Percentiles rank a stretch among this genome's conserved stretches.
Evolutionary conservation across 805 yeast species (phyloP).

Genomic region (Candida schatavii): DNA sequence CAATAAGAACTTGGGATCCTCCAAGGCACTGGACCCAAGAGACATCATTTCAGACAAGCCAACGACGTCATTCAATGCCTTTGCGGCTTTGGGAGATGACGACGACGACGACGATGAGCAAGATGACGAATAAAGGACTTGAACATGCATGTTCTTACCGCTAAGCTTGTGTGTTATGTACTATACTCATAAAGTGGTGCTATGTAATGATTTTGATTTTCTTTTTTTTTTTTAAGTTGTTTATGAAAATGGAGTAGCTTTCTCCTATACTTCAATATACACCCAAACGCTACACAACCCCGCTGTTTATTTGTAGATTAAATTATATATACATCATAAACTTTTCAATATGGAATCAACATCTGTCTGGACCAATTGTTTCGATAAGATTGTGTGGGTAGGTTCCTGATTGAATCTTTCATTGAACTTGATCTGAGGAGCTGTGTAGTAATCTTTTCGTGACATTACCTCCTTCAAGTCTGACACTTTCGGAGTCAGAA

Average conservation of each 20-base stretch:
- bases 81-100: conserved; percentile 70
- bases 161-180: too few relatives aligned
- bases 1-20: conserved; percentile 70
- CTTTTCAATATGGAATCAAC: conserved; percentile 32
- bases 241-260: neutral
- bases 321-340: conserved; percentile 19
- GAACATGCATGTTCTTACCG: too few relatives aligned
- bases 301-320: neutral
- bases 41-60: conserved; percentile 69
- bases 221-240: neutral
- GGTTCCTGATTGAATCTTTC: neutral
- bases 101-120: conserved; percentile 34
- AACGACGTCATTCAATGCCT: conserved; percentile 70
- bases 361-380: conserved; percentile 30
- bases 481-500: conserved; percentile 29
- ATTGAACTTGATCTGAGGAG: neutral
- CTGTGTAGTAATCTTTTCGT: conserved; percentile 5
- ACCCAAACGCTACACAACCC: neutral
- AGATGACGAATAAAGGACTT: conserved; percentile 10
- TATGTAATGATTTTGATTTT: neutral
- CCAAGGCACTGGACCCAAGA: conserved; percentile 70
- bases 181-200: too few relatives aligned
- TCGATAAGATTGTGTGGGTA: conserved; percentile 23
- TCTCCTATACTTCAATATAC: neutral
- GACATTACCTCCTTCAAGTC: conserved; percentile 33